Evolutionary conservation across 2,329 filamentous ascomycete genomes (phyloP).

Genomic region (Knoxdaviesia capensis): DNA sequence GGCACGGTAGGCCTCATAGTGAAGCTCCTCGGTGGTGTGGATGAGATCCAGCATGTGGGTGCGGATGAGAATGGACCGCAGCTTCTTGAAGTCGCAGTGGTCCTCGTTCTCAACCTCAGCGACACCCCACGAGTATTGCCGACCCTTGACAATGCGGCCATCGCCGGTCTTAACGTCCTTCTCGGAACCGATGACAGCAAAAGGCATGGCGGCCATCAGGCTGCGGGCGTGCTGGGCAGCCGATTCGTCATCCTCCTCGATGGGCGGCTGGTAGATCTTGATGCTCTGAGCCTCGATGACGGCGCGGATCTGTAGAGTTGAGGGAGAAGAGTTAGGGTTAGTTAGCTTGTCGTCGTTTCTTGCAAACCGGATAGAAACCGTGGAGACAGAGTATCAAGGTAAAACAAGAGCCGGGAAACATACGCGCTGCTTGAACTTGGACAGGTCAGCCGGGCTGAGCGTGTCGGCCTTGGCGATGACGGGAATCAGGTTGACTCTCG

Average conservation of each 20-base stretch:
- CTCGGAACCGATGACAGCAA: constrained; percentile 96
- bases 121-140: constrained; percentile 98
- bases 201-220: constrained; percentile 93
- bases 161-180: constrained; percentile 97
- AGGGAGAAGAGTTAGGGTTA: constrained; percentile 8
- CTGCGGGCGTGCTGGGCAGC: constrained; percentile 87
- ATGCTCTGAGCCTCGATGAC: constrained; percentile 98
- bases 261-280: constrained; percentile 96
- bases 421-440: constrained; percentile 90
- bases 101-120: constrained; percentile 99
- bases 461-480: constrained; percentile 98
- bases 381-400: background rate
- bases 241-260: constrained; percentile 96
- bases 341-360: too few species aligned
- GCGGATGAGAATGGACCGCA: constrained; percentile 93
- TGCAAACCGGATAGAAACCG: background rate
- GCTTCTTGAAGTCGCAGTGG: constrained; percentile 99
- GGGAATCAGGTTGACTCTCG: constrained; percentile 93
- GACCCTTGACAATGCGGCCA: constrained; percentile 92
- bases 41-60: constrained; percentile 99
- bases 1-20: constrained; percentile 98
- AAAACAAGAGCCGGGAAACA: constrained; percentile 12
- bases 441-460: constrained; percentile 75
- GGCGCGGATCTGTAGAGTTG: constrained; percentile 50
- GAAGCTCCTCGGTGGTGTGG: constrained; percentile 96